These are phyloP conservation scores for Theobroma cacao DNA, from an alignment of 345 rosid genomes.

Conservation along the genomic window DNA sequence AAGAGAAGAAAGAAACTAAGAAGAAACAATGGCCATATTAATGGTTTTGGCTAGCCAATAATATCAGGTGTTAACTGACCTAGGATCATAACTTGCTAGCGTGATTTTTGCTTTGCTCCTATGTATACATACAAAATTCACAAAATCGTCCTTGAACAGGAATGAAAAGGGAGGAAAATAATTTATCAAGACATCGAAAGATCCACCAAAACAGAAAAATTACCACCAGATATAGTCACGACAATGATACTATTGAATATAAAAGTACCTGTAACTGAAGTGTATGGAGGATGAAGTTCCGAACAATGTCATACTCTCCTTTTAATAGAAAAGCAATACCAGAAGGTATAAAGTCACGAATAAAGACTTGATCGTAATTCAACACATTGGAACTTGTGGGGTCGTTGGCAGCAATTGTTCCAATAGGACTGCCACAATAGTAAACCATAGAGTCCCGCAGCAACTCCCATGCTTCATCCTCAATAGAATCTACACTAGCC, in stretches of 20 bases:
- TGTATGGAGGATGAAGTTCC: slow-evolving; percentile 50
- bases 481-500: slow-evolving; percentile 37
- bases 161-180: background rate
- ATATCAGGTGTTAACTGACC: background rate
- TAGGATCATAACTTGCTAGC: background rate
- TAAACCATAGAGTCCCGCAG: slow-evolving; percentile 66
- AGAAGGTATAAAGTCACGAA: slow-evolving; percentile 54
- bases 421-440: slow-evolving; percentile 77
- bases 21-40: background rate
- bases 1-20: background rate
- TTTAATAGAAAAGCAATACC: slow-evolving; percentile 53
- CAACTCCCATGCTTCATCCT: slow-evolving; percentile 92
- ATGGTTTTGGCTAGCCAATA: background rate
- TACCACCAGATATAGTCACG: background rate
- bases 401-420: slow-evolving; percentile 93
- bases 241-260: background rate
- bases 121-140: background rate
- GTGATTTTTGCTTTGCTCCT: background rate
- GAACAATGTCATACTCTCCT: slow-evolving; percentile 56
- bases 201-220: slow-evolving; percentile 1
- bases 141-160: background rate
- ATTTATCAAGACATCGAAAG: background rate
- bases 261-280: slow-evolving; percentile 58
- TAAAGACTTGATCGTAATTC: slow-evolving; percentile 58
- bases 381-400: slow-evolving; percentile 55